A percentile compares a stretch with the other conserved stretches of the same genome.
Conservation (phyloP, 192 early-diverging fungal species). For the Linderina pennispora region DNA sequence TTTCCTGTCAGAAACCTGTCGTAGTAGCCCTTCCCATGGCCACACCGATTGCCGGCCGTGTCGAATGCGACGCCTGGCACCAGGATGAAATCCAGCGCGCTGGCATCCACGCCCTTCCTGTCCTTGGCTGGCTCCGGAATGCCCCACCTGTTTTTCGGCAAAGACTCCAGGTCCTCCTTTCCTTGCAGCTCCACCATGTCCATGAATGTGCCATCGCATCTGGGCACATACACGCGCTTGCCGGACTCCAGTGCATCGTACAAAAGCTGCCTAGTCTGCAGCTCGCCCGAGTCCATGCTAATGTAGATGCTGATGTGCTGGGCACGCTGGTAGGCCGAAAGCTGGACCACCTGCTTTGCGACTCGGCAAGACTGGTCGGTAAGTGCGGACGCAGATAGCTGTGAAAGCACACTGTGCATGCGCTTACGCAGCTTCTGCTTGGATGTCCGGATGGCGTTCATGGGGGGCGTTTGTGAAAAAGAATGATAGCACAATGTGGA, state of each 20-base stretch:
- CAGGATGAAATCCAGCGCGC: constrained; percentile 23
- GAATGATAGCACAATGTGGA: background rate
- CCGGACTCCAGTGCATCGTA: constrained; percentile 4
- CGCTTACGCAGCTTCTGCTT: constrained; percentile 23
- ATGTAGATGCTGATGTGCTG: constrained; percentile 36
- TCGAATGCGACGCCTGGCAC: constrained; percentile 44
- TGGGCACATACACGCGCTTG: constrained; percentile 34
- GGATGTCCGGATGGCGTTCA: constrained; percentile 6
- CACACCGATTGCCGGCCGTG: constrained; percentile 16
- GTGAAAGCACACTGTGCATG: constrained; percentile 14
- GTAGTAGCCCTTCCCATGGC: constrained; percentile 42
- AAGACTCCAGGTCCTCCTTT: background rate
- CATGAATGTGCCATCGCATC: constrained; percentile 16
- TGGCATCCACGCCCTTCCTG: constrained; percentile 10
- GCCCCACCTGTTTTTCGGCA: constrained; percentile 24
- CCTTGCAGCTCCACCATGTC: constrained; percentile 21
- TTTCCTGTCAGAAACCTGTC: constrained; percentile 18
- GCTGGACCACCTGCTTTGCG: constrained; percentile 1
- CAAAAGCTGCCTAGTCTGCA: constrained; percentile 18
- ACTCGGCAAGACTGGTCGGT: constrained; percentile 6
- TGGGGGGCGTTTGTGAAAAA: background rate
- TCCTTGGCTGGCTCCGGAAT: constrained; percentile 21
- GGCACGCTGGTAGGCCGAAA: constrained; percentile 5
- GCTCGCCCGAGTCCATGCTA: constrained; percentile 20
- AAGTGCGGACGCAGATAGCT: constrained; percentile 1